Evolutionary conservation across 306 rosid genomes (phyloP).

Genomic region (Abrus precatorius): DNA sequence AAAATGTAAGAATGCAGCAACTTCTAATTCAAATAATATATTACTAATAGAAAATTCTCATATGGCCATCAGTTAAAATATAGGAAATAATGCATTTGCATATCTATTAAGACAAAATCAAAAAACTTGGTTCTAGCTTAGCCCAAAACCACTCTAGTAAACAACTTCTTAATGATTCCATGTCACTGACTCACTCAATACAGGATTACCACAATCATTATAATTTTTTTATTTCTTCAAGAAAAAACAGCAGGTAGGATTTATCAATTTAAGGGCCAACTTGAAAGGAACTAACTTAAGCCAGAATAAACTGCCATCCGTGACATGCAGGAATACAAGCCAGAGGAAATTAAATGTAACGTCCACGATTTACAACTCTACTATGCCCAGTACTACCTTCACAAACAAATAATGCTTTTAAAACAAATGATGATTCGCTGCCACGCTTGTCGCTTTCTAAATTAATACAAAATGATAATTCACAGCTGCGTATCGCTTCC

Average conservation of each 20-base stretch:
- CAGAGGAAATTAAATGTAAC: not conserved
- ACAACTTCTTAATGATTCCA: not conserved
- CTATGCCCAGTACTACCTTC: not conserved
- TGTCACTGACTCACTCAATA: not conserved
- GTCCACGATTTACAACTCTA: not conserved
- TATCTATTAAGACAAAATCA: not conserved
- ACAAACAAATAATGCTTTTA: not conserved
- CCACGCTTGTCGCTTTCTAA: not conserved
- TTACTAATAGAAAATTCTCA: conserved; percentile 19
- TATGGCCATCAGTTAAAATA: not conserved
- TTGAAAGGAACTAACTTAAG: not conserved
- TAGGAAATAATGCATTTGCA: not conserved
- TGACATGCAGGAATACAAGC: not conserved
- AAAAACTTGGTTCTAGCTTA: not conserved
- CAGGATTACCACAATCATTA: not conserved
- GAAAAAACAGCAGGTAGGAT: not conserved
- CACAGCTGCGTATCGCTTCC: no score
- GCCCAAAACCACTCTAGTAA: not conserved
- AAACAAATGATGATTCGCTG: not conserved
- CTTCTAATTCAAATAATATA: not conserved
- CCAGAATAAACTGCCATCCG: not conserved
- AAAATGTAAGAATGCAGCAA: not conserved
- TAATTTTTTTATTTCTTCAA: not conserved
- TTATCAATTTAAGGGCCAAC: not conserved
- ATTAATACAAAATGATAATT: not conserved